These are phyloP conservation scores for Trichoderma polysporum DNA, from an alignment of 2,329 filamentous ascomycete species.

Conservation along the genomic window DNA sequence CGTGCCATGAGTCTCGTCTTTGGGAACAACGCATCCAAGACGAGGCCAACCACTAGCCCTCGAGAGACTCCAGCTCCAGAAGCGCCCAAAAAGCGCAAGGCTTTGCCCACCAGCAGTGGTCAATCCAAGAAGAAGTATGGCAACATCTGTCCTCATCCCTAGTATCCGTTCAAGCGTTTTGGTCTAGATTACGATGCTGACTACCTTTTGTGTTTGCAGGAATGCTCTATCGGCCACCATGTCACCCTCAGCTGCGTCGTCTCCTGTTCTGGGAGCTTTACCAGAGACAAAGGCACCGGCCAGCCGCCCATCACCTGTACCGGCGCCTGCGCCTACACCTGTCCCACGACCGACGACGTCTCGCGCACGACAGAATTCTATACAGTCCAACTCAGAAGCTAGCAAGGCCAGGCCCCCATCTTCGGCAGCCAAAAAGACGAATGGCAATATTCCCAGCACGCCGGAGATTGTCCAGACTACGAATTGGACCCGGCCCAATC, in stretches of 20 bases:
- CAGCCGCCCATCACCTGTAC: conserved; percentile 59
- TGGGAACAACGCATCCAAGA: conserved; percentile 52
- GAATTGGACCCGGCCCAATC: conserved; percentile 32
- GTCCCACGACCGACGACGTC: conserved; percentile 63
- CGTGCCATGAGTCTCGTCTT: conserved; percentile 64
- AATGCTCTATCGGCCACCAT: conserved; percentile 46
- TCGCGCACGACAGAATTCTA: conserved; percentile 73
- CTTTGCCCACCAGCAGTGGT: conserved; percentile 62
- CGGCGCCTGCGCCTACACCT: conserved; percentile 42
- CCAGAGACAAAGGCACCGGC: conserved; percentile 57
- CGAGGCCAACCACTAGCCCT: conserved; percentile 61
- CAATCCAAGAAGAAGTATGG: conserved; percentile 76
- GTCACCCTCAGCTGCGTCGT: conserved; percentile 72
- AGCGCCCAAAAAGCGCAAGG: conserved; percentile 71
- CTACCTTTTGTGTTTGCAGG: conserved; percentile 29
- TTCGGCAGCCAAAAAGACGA: conserved; percentile 62
- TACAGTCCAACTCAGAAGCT: conserved; percentile 58
- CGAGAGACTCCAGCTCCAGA: conserved; percentile 68
- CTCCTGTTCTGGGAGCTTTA: conserved; percentile 69
- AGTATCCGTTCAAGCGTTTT: neutral
- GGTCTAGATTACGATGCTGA: neutral
- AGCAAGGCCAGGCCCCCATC: conserved; percentile 55
- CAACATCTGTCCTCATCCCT: neutral
- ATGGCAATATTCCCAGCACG: conserved; percentile 45
- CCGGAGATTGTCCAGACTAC: conserved; percentile 39